A percentile compares a stretch with the other conserved stretches of the same genome.
phyloP scores from a whole-genome alignment of 495 filamentous ascomycete species.

The Podospora pseudocomata region DNA sequence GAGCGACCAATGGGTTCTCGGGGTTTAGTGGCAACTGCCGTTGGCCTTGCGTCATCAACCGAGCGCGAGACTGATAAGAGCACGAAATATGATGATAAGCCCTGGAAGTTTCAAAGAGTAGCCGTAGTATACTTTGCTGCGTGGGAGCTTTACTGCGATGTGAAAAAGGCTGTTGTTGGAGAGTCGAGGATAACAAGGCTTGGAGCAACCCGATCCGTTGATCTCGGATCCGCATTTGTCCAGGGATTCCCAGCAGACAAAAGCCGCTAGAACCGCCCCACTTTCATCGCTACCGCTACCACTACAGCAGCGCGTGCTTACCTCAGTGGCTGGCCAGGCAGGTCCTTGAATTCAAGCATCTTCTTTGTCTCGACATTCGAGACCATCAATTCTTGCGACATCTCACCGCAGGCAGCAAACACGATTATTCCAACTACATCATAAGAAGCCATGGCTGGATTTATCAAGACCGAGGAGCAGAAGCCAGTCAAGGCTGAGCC shows the following conservation, averaged over 20 bases:
- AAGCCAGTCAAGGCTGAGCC: constrained; percentile 63
- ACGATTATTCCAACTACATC: background rate
- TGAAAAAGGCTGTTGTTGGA: background rate
- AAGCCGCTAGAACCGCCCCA: background rate
- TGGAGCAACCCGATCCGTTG: background rate
- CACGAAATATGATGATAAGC: background rate
- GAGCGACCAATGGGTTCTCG: constrained; percentile 4
- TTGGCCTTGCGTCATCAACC: constrained; percentile 9
- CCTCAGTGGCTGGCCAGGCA: background rate
- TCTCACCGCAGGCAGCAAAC: background rate
- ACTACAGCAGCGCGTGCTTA: background rate
- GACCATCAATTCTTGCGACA: background rate
- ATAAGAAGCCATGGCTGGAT: background rate
- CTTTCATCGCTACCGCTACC: background rate
- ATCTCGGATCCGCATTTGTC: background rate
- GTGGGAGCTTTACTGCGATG: background rate
- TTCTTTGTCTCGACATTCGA: background rate
- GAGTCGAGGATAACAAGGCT: background rate
- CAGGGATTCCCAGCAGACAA: background rate
- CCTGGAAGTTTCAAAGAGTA: too few relatives aligned
- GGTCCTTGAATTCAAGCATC: background rate
- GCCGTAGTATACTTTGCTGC: too few relatives aligned
- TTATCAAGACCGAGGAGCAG: constrained; percentile 38
- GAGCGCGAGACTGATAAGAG: background rate
- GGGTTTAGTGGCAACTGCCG: background rate